Conservation (phyloP, 2,329 filamentous ascomycete genomes). For the Orbilia javanica region DNA sequence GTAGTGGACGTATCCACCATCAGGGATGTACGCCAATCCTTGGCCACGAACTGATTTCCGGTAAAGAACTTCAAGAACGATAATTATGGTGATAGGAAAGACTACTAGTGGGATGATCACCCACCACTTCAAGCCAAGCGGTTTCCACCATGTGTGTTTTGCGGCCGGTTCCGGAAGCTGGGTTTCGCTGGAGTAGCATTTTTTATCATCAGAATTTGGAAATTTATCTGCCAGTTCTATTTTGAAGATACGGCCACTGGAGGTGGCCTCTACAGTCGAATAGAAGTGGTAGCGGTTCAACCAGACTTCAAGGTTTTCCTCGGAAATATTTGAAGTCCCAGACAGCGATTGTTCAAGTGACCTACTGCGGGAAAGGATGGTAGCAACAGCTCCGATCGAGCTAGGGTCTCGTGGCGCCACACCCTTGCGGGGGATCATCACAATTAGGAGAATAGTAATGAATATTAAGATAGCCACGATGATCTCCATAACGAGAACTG, state of each 20-base stretch:
- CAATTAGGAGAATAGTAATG: constrained; percentile 29
- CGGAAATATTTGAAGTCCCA: constrained; percentile 46
- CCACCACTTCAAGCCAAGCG: constrained; percentile 55
- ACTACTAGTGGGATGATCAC: constrained; percentile 41
- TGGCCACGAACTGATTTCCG: constrained; percentile 42
- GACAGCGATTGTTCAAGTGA: constrained; percentile 44
- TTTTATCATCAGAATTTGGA: constrained; percentile 11
- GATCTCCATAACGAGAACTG: constrained; percentile 53
- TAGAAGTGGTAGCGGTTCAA: constrained; percentile 49
- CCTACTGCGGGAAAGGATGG: constrained; percentile 48
- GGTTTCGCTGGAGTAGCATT: constrained; percentile 17
- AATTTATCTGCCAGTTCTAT: constrained; percentile 39
- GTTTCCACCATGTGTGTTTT: constrained; percentile 47
- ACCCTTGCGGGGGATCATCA: constrained; percentile 38
- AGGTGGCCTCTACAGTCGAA: constrained; percentile 14
- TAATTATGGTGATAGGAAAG: constrained; percentile 49
- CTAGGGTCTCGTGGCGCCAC: constrained; percentile 50
- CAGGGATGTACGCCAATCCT: constrained; percentile 44
- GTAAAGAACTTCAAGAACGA: constrained; percentile 47
- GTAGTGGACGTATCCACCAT: constrained; percentile 54
- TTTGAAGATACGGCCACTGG: constrained; percentile 44
- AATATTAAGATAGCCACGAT: constrained; percentile 44
- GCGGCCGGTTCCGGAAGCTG: neutral
- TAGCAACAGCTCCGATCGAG: constrained; percentile 55
- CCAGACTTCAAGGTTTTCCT: constrained; percentile 44